Percentiles rank a stretch among this genome's conserved stretches.
Evolutionary conservation across 2,329 filamentous ascomycete species (phyloP).

Genomic region (Stachybotrys elegans): DNA sequence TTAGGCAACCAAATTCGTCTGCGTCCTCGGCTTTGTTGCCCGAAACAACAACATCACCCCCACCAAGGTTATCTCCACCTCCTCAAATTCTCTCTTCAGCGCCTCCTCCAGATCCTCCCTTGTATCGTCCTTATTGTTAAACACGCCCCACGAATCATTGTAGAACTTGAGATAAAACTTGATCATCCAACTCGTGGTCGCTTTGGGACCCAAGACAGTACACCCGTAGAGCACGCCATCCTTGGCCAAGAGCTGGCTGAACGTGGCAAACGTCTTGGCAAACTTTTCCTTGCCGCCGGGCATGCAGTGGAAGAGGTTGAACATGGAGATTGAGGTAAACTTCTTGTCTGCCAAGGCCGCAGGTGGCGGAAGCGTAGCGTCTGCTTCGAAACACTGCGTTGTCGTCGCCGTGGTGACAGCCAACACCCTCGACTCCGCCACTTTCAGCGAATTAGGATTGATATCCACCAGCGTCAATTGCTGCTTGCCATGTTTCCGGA

Average conservation of each 20-base stretch:
- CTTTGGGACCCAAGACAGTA: background rate
- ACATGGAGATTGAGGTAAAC: conserved; percentile 3
- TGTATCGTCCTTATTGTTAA: conserved; percentile 5
- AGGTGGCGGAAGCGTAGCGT: background rate
- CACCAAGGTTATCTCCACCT: background rate
- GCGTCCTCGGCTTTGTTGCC: too few relatives aligned
- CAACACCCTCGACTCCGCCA: background rate
- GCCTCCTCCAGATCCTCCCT: conserved; percentile 5
- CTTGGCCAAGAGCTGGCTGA: conserved; percentile 3
- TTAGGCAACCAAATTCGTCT: too few relatives aligned
- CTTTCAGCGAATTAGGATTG: background rate
- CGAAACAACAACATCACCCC: background rate
- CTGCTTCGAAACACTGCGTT: conserved; percentile 1
- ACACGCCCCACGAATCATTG: conserved; percentile 3
- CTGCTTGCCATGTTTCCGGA: background rate
- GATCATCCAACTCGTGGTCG: background rate
- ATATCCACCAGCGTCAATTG: background rate
- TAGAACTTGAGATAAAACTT: background rate
- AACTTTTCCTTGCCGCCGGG: background rate
- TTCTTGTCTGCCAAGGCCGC: background rate
- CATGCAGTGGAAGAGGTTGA: conserved; percentile 3
- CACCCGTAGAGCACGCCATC: conserved; percentile 4
- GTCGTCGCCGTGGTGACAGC: background rate
- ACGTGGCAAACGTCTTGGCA: background rate
- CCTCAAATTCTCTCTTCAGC: conserved; percentile 2